Evolutionary conservation across 768 basidiomycete genomes (phyloP).

Genomic region (Polyporus arcularius): DNA sequence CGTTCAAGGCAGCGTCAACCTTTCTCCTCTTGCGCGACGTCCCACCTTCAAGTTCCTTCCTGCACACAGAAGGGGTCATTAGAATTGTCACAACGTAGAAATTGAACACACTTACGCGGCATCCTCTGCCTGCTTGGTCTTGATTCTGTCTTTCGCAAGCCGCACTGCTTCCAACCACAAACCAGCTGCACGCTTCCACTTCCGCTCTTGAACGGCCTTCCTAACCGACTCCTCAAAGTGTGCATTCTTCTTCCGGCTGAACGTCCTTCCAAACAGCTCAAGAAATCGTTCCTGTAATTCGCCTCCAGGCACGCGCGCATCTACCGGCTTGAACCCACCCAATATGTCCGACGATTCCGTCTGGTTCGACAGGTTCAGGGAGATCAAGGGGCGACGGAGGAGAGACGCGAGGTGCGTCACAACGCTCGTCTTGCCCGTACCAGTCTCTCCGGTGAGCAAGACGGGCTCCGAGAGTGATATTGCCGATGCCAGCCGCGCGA

Average conservation of each 20-base stretch:
- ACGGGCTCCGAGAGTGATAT: conserved; percentile 78
- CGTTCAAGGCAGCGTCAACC: conserved; percentile 46
- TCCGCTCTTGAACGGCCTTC: conserved; percentile 78
- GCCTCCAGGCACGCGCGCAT: conserved; percentile 77
- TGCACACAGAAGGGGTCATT: background rate
- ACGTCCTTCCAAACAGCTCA: conserved; percentile 80
- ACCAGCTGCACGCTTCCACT: conserved; percentile 82
- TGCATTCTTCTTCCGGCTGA: conserved; percentile 87
- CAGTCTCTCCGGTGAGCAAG: conserved; percentile 94
- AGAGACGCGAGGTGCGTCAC: conserved; percentile 84
- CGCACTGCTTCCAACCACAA: conserved; percentile 81
- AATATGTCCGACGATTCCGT: conserved; percentile 93
- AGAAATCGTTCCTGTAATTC: conserved; percentile 73
- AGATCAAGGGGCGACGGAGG: conserved; percentile 75
- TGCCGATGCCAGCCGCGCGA: conserved; percentile 78
- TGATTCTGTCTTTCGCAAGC: conserved; percentile 67
- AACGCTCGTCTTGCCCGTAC: conserved; percentile 97
- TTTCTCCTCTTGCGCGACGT: conserved; percentile 73
- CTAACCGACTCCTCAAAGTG: conserved; percentile 81
- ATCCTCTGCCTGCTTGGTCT: conserved; percentile 34
- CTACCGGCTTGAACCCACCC: conserved; percentile 96
- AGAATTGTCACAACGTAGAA: background rate
- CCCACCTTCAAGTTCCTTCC: conserved; percentile 39
- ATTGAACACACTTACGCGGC: conserved; percentile 16
- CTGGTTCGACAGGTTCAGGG: conserved; percentile 94